phyloP scores from a whole-genome alignment of 2,329 filamentous ascomycete species.

The Aspergillus felis region DNA sequence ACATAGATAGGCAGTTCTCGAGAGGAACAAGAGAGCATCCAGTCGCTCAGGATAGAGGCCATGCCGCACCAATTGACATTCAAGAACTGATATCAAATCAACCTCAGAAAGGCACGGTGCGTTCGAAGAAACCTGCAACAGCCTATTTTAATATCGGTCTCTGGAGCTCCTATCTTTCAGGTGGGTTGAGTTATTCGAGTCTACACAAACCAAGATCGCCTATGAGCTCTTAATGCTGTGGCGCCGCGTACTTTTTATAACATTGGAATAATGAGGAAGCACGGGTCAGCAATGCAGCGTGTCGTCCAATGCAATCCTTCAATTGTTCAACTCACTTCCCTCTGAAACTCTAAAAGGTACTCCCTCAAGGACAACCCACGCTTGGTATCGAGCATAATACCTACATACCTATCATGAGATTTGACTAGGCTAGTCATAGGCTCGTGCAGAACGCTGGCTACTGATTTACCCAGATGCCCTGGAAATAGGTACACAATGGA shows the following conservation, averaged over 20 bases:
- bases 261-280: too few relatives aligned
- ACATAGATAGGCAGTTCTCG: background rate
- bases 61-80: background rate
- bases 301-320: background rate
- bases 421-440: background rate
- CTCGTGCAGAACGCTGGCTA: background rate
- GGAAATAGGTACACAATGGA: background rate
- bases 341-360: background rate
- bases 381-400: background rate
- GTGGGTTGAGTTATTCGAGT: too few relatives aligned
- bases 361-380: background rate
- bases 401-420: background rate
- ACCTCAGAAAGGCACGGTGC: too few relatives aligned
- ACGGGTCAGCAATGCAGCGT: background rate
- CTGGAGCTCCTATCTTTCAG: too few relatives aligned
- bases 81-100: too few relatives aligned
- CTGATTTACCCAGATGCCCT: background rate
- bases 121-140: too few relatives aligned
- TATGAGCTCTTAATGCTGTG: too few relatives aligned
- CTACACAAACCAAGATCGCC: too few relatives aligned
- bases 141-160: too few relatives aligned
- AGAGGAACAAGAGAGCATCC: background rate
- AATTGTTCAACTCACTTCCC: background rate
- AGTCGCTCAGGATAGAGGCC: background rate
- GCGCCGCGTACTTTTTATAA: too few relatives aligned